Percentiles rank a stretch among this genome's conserved stretches.
phyloP scores from a whole-genome alignment of 257 asterid genomes.

The Rehmannia glutinosa region DNA sequence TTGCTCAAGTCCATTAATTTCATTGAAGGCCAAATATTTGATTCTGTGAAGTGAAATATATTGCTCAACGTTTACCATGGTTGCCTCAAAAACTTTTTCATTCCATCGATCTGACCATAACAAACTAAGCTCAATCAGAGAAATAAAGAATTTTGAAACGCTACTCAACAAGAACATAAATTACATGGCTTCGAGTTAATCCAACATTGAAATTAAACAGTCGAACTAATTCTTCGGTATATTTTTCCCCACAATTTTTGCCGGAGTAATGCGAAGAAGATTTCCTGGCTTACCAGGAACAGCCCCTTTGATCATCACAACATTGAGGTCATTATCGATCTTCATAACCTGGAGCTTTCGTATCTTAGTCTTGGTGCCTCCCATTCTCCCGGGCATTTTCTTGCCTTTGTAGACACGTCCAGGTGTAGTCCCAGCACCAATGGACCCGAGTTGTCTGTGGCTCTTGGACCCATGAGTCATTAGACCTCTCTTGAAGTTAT shows the following conservation, averaged over 20 bases:
- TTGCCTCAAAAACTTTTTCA: not conserved
- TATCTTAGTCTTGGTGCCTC: conserved; percentile 80
- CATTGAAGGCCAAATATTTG: too few species aligned
- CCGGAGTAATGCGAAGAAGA: conserved; percentile 90
- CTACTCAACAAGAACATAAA: conserved; percentile 6
- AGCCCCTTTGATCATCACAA: conserved; percentile 88
- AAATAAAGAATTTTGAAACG: not conserved
- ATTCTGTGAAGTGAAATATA: too few species aligned
- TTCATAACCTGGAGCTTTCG: conserved; percentile 78
- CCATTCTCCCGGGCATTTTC: conserved; percentile 99
- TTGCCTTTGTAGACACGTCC: conserved; percentile 90
- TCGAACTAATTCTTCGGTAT: conserved; percentile 32
- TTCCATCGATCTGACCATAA: not conserved
- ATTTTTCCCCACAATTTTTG: conserved; percentile 87
- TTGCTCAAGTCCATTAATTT: too few species aligned
- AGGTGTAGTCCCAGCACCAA: conserved; percentile 98
- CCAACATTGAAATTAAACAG: not conserved
- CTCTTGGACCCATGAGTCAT: conserved; percentile 99
- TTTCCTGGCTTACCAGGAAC: conserved; percentile 98
- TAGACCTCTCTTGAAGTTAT: conserved; percentile 84
- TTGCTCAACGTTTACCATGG: too few species aligned
- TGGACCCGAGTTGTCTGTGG: conserved; percentile 87
- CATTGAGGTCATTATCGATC: conserved; percentile 75
- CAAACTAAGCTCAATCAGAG: not conserved
- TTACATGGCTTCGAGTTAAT: conserved; percentile 2